phyloP scores from a whole-genome alignment of 441 rosid genomes.

The Manihot esculenta region DNA sequence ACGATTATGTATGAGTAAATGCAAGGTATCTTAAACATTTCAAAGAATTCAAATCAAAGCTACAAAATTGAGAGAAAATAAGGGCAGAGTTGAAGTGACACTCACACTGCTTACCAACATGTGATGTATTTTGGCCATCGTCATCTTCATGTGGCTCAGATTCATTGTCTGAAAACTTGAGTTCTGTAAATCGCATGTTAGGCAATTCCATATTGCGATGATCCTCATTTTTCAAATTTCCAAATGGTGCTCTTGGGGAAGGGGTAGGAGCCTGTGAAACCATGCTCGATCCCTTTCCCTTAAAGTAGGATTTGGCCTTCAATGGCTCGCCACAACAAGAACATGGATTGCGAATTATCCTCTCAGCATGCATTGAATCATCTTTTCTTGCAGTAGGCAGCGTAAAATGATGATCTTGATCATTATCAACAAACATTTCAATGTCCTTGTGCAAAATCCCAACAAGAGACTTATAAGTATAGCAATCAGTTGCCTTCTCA shows the following conservation, averaged over 20 bases:
- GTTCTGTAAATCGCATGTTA: slow-evolving; percentile 40
- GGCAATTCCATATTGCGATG: slow-evolving; percentile 39
- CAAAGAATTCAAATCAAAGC: neutral
- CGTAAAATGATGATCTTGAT: slow-evolving; percentile 45
- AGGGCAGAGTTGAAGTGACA: slow-evolving; percentile 6
- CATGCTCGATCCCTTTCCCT: slow-evolving; percentile 29
- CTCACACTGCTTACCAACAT: slow-evolving; percentile 37
- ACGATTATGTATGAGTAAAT: neutral
- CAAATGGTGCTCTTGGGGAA: slow-evolving; percentile 68
- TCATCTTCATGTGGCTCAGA: slow-evolving; percentile 50
- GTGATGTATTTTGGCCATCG: slow-evolving; percentile 27
- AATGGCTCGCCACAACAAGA: slow-evolving; percentile 69
- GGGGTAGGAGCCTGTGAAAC: slow-evolving; percentile 61
- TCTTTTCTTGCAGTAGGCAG: slow-evolving; percentile 48
- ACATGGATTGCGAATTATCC: slow-evolving; percentile 37
- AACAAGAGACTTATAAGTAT: slow-evolving; percentile 72
- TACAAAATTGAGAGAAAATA: neutral
- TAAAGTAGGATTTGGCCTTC: slow-evolving; percentile 45
- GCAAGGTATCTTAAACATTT: neutral
- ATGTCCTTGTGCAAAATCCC: slow-evolving; percentile 80
- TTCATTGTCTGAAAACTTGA: slow-evolving; percentile 47
- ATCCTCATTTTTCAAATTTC: slow-evolving; percentile 25
- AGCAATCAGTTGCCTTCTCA: slow-evolving; percentile 66
- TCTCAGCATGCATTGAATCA: slow-evolving; percentile 29
- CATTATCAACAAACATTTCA: slow-evolving; percentile 69